These are phyloP conservation scores for Keithomyces neogunnii DNA, from an alignment of 2,329 filamentous ascomycete species.

Conservation along the genomic window DNA sequence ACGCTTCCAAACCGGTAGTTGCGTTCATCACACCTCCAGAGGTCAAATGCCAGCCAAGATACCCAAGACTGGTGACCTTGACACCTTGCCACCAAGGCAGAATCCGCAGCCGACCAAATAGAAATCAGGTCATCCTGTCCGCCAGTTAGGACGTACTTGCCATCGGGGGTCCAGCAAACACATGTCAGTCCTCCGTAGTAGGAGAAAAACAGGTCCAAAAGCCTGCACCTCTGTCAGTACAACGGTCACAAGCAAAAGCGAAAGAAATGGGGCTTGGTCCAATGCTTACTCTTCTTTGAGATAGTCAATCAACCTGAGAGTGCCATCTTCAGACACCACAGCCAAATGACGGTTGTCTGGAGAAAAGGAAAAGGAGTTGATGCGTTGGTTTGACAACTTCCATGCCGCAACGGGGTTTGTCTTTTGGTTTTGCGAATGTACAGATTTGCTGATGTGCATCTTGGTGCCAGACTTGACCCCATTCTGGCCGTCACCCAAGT, in stretches of 20 bases:
- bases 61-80: constrained; percentile 97
- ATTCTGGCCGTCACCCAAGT: constrained; percentile 27
- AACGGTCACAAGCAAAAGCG: neutral
- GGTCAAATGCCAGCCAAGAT: constrained; percentile 85
- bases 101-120: constrained; percentile 86
- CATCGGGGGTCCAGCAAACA: constrained; percentile 96
- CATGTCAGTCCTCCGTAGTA: constrained; percentile 93
- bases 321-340: constrained; percentile 85
- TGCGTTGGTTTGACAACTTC: constrained; percentile 84
- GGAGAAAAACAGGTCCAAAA: constrained; percentile 79
- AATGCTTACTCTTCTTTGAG: constrained; percentile 69
- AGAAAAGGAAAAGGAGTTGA: constrained; percentile 88
- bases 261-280: constrained; percentile 4
- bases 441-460: constrained; percentile 78
- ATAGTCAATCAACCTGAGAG: constrained; percentile 84
- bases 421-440: constrained; percentile 90
- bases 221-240: constrained; percentile 35
- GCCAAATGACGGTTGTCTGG: constrained; percentile 82
- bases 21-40: constrained; percentile 91
- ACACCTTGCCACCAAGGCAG: constrained; percentile 78
- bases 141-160: constrained; percentile 89
- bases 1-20: constrained; percentile 96
- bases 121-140: constrained; percentile 94
- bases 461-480: constrained; percentile 27
- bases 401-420: constrained; percentile 85